Percentiles rank a stretch among this genome's conserved stretches.
Evolutionary conservation across 176 grass and related monocot genomes (phyloP).

Genomic region (Lolium multiflorum): DNA sequence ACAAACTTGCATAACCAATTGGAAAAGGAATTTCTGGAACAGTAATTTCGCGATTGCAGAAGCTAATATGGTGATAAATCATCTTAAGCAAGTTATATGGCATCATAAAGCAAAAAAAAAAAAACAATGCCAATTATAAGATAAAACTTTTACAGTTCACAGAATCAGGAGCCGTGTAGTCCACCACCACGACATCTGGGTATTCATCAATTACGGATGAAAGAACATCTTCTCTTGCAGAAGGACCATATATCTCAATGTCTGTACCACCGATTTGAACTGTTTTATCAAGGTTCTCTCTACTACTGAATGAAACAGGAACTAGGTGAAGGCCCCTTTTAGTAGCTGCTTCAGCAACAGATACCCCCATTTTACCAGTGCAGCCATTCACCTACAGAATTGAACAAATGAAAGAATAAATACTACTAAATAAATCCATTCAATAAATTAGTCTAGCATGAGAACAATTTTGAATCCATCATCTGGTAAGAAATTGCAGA

Average conservation of each 20-base stretch:
- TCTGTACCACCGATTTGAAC: constrained; percentile 59
- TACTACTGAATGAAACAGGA: constrained; percentile 81
- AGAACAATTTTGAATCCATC: constrained; percentile 3
- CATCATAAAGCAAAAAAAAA: not conserved
- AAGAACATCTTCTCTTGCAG: constrained; percentile 76
- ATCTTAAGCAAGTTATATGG: constrained; percentile 17
- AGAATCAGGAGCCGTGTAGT: constrained; percentile 78
- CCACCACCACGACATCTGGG: constrained; percentile 84
- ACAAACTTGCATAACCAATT: not conserved
- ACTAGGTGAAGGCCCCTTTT: constrained; percentile 75
- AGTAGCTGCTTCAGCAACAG: constrained; percentile 69
- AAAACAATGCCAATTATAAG: not conserved
- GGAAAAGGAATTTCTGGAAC: not conserved
- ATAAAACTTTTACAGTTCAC: constrained; percentile 73
- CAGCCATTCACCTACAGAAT: constrained; percentile 86
- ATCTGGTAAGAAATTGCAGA: constrained; percentile 21
- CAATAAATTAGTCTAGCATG: not conserved
- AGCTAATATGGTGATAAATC: constrained; percentile 2
- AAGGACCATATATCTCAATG: constrained; percentile 69
- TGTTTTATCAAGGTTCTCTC: constrained; percentile 64
- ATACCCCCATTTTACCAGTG: constrained; percentile 82
- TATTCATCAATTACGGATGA: constrained; percentile 68
- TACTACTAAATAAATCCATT: not conserved
- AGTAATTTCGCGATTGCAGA: constrained; percentile 6
- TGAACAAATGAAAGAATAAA: constrained; percentile 27